Evolutionary conservation across 305 asterid species (phyloP), one percentile per base, ranked within the genome.

Genomic region (Fraxinus nigra): DNA sequence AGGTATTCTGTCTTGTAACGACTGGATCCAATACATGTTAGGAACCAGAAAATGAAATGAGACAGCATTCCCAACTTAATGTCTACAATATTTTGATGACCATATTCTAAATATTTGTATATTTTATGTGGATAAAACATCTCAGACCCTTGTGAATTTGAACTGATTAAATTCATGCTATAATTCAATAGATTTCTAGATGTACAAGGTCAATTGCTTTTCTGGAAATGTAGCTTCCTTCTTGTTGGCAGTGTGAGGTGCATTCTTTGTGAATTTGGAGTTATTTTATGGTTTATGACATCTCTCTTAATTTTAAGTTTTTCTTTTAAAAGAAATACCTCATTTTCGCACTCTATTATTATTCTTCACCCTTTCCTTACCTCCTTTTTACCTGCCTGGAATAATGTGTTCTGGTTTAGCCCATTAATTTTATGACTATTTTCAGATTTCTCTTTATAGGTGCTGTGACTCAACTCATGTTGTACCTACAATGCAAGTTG

Each of bases 391-490:
- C 7, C 73, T 33, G n/a, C n/a, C 33, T 7, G 73, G 73, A 24
- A 65, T 33, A 26, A 65, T 43, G 67, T 43, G 65, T 54, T 43
- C 61, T 75, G 24, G 61, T 75, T 75, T n/a, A 4, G 46, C 24
- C 22, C 28, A 11, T 75, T 78, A 33, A 54, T 30, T 76, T 34
- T 77, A 26, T 67, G 82, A 30, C 65, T 38, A 67, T 59, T 70
- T 56, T 79, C 30, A 32, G 26, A 67, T 77, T 46, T 43, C 18
- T 75, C 72, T 59, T 70, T 24, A 48, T 32, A 18, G 73, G 38
- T 82, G 75, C 77, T 78, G 33, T 59, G 80, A 65, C 7, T 80
- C 40, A 80, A 82, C 72, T 38, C 86, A 46, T 72, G 43, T 76
- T 72, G 65, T 79, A 83, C 85, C 38, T 34, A 43, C 63, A 72